Evolutionary conservation across 2,329 filamentous ascomycete genomes (phyloP).

Genomic region (Sporothrix humicola): DNA sequence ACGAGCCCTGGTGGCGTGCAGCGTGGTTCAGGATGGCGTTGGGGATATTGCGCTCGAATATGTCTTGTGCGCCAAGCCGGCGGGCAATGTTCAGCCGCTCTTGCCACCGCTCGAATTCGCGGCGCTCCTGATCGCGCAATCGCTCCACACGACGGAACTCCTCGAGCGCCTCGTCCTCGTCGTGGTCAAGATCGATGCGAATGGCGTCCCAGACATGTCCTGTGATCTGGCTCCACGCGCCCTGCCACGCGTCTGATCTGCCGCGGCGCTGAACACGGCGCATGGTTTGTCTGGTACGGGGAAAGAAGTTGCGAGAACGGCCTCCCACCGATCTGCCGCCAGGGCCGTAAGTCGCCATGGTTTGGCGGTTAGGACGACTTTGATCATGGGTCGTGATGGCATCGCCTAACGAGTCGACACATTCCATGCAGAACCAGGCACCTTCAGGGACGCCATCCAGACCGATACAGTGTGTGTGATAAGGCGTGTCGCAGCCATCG

Average conservation of each 20-base stretch:
- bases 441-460: slow-evolving; percentile 76
- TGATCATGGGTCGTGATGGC: slow-evolving; percentile 44
- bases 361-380: neutral
- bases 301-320: slow-evolving; percentile 47
- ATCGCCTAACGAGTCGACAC: slow-evolving; percentile 59
- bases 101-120: slow-evolving; percentile 76
- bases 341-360: neutral
- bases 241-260: slow-evolving; percentile 86
- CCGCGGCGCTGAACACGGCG: slow-evolving; percentile 62
- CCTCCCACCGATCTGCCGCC: slow-evolving; percentile 22
- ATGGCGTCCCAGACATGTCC: slow-evolving; percentile 69
- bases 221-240: slow-evolving; percentile 74
- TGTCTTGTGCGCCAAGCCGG: slow-evolving; percentile 74
- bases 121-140: slow-evolving; percentile 58
- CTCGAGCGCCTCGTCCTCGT: slow-evolving; percentile 69
- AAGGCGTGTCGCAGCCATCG: slow-evolving; percentile 86
- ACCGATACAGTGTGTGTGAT: slow-evolving; percentile 90
- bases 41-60: slow-evolving; percentile 69
- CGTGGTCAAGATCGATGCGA: slow-evolving; percentile 81
- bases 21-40: slow-evolving; percentile 62
- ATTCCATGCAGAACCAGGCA: slow-evolving; percentile 91
- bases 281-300: slow-evolving; percentile 64
- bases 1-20: slow-evolving; percentile 54
- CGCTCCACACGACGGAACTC: slow-evolving; percentile 60
- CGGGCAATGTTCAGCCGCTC: slow-evolving; percentile 81